Conservation (phyloP, 2,329 filamentous ascomycete species). For the Beauveria scarabaeidicola region DNA sequence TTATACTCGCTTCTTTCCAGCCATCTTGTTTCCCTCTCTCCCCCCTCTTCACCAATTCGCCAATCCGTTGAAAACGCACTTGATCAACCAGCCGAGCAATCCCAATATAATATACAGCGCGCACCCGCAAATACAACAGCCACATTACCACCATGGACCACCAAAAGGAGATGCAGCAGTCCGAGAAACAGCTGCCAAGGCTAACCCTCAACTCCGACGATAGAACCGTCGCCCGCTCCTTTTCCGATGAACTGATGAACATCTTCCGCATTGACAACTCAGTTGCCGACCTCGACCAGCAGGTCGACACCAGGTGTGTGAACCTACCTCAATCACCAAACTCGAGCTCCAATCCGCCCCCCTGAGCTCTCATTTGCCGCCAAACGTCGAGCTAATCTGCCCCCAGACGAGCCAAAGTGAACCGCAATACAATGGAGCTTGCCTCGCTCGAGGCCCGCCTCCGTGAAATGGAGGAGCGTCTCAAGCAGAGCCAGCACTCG, state of each 20-base stretch:
- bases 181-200: slow-evolving; percentile 5
- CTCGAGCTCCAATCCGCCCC: not conserved
- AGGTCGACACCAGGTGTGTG: slow-evolving; percentile 73
- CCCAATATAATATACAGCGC: not conserved
- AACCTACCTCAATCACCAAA: not conserved
- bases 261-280: slow-evolving; percentile 83
- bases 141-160: not conserved
- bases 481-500: slow-evolving; percentile 34
- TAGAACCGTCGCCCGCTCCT: slow-evolving; percentile 81
- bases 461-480: slow-evolving; percentile 73
- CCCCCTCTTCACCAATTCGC: not conserved
- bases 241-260: slow-evolving; percentile 77
- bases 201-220: slow-evolving; percentile 8
- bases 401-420: slow-evolving; percentile 68
- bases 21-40: not conserved
- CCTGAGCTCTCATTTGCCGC: not conserved
- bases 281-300: slow-evolving; percentile 62
- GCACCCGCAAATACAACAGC: not conserved
- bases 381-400: not conserved
- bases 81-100: slow-evolving; percentile 11
- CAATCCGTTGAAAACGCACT: not conserved
- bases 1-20: slow-evolving; percentile 6
- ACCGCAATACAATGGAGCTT: slow-evolving; percentile 67
- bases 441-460: slow-evolving; percentile 78
- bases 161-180: not conserved